These are phyloP conservation scores for Fraxinus baroniana DNA, from an alignment of 305 asterid genomes.

Conservation along the genomic window DNA sequence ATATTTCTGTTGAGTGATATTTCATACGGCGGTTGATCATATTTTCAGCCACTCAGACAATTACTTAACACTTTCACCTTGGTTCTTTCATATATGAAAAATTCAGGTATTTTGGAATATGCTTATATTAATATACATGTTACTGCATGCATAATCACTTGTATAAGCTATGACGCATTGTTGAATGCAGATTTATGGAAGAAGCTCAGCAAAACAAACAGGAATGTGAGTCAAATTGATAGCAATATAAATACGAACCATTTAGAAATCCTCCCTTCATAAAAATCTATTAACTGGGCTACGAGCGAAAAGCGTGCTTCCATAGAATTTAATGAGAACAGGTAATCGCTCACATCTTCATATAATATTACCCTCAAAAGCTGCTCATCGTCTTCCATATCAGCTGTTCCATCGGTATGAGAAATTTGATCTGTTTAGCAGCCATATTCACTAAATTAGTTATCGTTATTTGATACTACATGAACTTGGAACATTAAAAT, in stretches of 20 bases:
- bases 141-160: neutral
- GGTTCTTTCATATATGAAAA: neutral
- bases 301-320: conserved; percentile 77
- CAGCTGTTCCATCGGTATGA: conserved; percentile 37
- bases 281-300: conserved; percentile 83
- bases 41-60: neutral
- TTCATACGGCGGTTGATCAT: neutral
- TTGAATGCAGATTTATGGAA: conserved; percentile 2
- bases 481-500: neutral
- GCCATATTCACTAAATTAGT: conserved; percentile 29
- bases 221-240: conserved; percentile 17
- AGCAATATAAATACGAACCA: conserved; percentile 56
- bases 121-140: neutral
- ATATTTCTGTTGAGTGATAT: neutral
- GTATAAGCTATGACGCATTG: conserved; percentile 3
- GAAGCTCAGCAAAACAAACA: conserved; percentile 1
- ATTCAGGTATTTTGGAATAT: neutral
- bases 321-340: conserved; percentile 80
- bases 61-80: neutral
- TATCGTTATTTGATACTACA: conserved; percentile 16
- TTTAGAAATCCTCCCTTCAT: conserved; percentile 80
- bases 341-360: conserved; percentile 84
- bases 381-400: conserved; percentile 71
- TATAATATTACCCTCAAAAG: conserved; percentile 66
- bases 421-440: conserved; percentile 41